Evolutionary conservation across 768 basidiomycete genomes (phyloP), one percentile per base, ranked within the genome.

Genomic region (Rickenella mellea): DNA sequence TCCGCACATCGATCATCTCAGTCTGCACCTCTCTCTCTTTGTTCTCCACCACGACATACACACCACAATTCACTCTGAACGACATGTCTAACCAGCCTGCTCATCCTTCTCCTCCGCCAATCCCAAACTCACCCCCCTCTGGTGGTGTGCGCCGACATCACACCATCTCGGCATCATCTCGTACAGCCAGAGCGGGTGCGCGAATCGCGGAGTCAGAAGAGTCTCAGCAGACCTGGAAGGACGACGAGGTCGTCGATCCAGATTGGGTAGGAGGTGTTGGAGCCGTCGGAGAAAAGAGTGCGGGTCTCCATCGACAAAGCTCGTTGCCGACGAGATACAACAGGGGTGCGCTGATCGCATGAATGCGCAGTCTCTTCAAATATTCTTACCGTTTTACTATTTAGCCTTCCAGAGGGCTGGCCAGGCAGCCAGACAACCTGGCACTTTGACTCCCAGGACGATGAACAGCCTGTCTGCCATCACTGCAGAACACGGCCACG

Each of bases 401-500:
- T 26, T 48, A 80, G 79, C 69, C 27, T 72, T 76, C n/a, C 48
- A 74, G 74, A 48, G 69, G 61, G 21, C 66, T 71, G 24, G 15
- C 33, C 19, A 36, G 45, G 60, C 65, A 7, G 62, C 73, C 41
- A 76, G 62, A 44, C 63, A 76, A 54, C 55, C 75, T 9, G 81
- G 82, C 21, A 80, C 65, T 51, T 56, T 71, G 48, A 82, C 83
- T 20, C 81, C 83, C 26, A 78, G 84, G 45, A 74, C 76, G 19
- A 66, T 89, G 61, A 89, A 88, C 54, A 89, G 84, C 58, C 75
- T 91, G 41, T 75, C 83, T 27, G 83, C 83, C 42, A 90, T 91
- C 60, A 78, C 83, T 40, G 55, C 55, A 6, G 55, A 53, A 41
- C 55, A 54, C 36, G 86, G 85, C 30, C 82, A 86, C 53, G 87